Evolutionary conservation across 164 flowering plant genomes (phyloP).

Genomic region (Akebia trifoliata): DNA sequence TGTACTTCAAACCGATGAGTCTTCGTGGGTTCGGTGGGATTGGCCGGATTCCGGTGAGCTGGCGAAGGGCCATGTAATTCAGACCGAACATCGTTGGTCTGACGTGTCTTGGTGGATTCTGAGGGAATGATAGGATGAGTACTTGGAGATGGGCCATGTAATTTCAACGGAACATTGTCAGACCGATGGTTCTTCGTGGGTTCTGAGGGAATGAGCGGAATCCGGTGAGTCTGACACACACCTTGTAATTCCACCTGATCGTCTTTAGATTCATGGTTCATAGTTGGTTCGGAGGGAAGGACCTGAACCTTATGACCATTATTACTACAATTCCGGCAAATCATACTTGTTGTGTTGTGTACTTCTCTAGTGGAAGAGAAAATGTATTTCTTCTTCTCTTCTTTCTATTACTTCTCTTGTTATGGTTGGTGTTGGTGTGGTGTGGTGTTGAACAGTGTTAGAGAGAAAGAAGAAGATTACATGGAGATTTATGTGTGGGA

Average conservation of each 20-base stretch:
- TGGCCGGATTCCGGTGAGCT: too few species aligned
- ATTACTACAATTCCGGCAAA: not conserved
- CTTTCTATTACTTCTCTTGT: not conserved
- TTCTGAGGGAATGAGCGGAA: not conserved
- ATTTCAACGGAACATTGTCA: not conserved
- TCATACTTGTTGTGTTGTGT: not conserved
- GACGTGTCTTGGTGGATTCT: not conserved
- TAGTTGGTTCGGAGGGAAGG: too few species aligned
- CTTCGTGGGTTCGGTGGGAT: too few species aligned
- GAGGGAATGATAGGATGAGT: not conserved
- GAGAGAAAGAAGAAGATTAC: not conserved
- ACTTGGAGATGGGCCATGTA: not conserved
- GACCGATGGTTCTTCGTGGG: constrained; percentile 1
- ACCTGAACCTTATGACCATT: not conserved
- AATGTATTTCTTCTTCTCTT: not conserved
- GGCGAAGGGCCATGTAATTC: too few species aligned
- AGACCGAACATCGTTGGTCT: not conserved
- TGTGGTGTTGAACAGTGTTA: not conserved
- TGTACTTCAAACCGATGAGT: not conserved
- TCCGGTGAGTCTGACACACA: too few species aligned
- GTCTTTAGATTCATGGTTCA: too few species aligned
- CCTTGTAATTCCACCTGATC: too few species aligned
- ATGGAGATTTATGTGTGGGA: constrained; percentile 1
- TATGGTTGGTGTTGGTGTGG: not conserved
- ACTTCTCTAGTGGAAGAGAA: too few species aligned